Evolutionary conservation across 345 rosid genomes (phyloP).

Genomic region (Lumnitzera littorea): DNA sequence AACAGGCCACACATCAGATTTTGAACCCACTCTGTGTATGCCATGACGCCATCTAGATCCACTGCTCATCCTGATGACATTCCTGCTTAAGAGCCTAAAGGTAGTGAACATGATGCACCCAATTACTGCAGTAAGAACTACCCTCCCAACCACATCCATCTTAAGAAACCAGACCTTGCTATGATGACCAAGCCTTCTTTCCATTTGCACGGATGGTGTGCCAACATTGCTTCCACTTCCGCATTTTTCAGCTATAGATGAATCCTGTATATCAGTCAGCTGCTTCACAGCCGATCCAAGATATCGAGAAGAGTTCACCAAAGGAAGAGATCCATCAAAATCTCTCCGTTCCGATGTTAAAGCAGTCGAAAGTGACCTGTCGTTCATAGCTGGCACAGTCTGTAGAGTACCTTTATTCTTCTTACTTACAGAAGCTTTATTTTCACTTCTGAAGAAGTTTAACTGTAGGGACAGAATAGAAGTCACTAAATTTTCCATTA

Average conservation of each 20-base stretch:
- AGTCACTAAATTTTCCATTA: slow-evolving; percentile 11
- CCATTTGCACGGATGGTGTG: slow-evolving; percentile 49
- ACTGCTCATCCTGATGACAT: slow-evolving; percentile 22
- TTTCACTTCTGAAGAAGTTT: slow-evolving; percentile 55
- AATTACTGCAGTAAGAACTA: slow-evolving; percentile 40
- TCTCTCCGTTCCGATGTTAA: slow-evolving; percentile 35
- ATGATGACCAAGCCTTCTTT: slow-evolving; percentile 50
- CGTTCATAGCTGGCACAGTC: slow-evolving; percentile 24
- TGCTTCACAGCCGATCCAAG: slow-evolving; percentile 75
- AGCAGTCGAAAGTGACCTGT: slow-evolving; percentile 46
- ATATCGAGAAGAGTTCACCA: slow-evolving; percentile 44
- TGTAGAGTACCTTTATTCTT: slow-evolving; percentile 34
- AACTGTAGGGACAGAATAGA: slow-evolving; percentile 34
- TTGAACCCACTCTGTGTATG: slow-evolving; percentile 23
- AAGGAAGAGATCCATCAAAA: slow-evolving; percentile 31
- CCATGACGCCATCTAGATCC: slow-evolving; percentile 27
- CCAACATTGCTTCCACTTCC: slow-evolving; percentile 30
- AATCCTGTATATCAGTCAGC: slow-evolving; percentile 51
- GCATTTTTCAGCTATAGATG: slow-evolving; percentile 32
- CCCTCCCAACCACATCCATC: slow-evolving; percentile 33
- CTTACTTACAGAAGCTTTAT: slow-evolving; percentile 38
- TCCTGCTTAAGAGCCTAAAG: slow-evolving; percentile 38
- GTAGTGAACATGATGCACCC: slow-evolving; percentile 51
- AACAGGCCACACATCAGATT: slow-evolving; percentile 26
- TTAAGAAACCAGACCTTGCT: slow-evolving; percentile 40